A percentile compares a stretch with the other conserved stretches of the same genome.
phyloP scores from a whole-genome alignment of 257 asterid genomes.

The Solanum acaule region DNA sequence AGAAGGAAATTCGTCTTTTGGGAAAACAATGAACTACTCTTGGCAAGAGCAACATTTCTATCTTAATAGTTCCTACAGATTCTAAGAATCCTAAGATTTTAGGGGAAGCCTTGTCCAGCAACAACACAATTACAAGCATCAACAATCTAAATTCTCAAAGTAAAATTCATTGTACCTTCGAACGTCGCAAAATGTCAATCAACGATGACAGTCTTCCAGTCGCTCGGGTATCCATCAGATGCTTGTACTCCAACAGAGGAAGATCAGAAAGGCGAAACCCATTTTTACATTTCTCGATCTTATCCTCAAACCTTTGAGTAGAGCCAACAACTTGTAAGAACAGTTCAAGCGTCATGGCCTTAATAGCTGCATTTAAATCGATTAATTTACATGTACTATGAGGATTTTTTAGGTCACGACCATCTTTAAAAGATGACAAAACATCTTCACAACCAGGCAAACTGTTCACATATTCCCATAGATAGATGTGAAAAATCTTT shows the following conservation, averaged over 20 bases:
- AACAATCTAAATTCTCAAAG: background rate
- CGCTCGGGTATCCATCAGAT: conserved; percentile 64
- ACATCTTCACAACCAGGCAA: conserved; percentile 46
- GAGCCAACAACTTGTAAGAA: conserved; percentile 84
- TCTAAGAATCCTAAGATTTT: background rate
- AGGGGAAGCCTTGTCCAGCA: background rate
- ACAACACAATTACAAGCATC: background rate
- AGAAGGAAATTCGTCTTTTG: background rate
- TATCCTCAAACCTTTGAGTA: conserved; percentile 49
- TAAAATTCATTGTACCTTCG: conserved; percentile 44
- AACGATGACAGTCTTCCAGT: conserved; percentile 63
- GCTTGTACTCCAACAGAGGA: conserved; percentile 45
- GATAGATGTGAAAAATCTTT: conserved; percentile 72
- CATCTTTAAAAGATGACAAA: conserved; percentile 31
- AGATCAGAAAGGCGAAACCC: conserved; percentile 70
- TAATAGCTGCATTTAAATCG: conserved; percentile 54
- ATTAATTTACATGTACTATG: conserved; percentile 65
- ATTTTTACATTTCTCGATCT: conserved; percentile 52
- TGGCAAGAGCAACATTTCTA: background rate
- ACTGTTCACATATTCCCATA: conserved; percentile 61
- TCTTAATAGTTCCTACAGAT: background rate
- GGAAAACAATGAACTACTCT: background rate
- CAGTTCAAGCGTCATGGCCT: conserved; percentile 76
- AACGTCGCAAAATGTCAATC: conserved; percentile 56
- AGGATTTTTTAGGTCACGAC: conserved; percentile 49